Evolutionary conservation across 1,284 basidiomycete genomes (phyloP).

Genomic region (Leccinum cinnamomeum): DNA sequence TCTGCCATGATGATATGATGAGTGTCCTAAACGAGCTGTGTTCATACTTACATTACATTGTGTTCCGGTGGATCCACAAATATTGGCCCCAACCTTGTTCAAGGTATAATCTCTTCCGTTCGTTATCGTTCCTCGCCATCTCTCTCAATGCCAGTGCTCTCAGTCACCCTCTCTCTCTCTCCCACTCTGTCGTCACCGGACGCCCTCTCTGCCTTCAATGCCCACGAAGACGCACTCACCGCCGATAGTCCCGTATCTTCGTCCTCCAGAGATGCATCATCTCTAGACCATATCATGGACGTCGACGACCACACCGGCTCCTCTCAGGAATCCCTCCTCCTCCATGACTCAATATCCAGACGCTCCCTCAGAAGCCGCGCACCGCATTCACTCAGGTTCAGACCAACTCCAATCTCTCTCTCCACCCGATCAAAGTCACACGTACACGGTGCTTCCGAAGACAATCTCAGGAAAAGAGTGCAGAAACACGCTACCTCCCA

Average conservation of each 20-base stretch:
- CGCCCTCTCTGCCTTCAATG: slow-evolving; percentile 34
- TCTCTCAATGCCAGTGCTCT: slow-evolving; percentile 21
- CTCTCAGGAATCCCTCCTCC: slow-evolving; percentile 32
- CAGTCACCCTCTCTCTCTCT: slow-evolving; percentile 23
- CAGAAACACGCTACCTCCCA: slow-evolving; percentile 26
- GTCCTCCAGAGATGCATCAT: slow-evolving; percentile 37
- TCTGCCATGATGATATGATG: slow-evolving; percentile 50
- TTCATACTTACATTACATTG: background rate
- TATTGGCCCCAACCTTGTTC: background rate
- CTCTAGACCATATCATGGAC: slow-evolving; percentile 31
- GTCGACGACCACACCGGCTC: slow-evolving; percentile 25
- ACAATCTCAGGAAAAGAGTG: slow-evolving; percentile 30
- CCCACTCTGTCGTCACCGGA: slow-evolving; percentile 34
- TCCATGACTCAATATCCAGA: slow-evolving; percentile 22
- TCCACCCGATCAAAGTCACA: slow-evolving; percentile 30
- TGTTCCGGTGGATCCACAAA: slow-evolving; percentile 19
- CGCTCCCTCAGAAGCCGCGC: slow-evolving; percentile 31
- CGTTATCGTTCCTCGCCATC: slow-evolving; percentile 2
- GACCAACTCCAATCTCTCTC: slow-evolving; percentile 22
- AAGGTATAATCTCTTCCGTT: slow-evolving; percentile 15
- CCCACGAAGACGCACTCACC: slow-evolving; percentile 30
- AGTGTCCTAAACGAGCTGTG: slow-evolving; percentile 9
- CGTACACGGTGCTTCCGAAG: slow-evolving; percentile 27
- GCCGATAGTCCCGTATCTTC: slow-evolving; percentile 33
- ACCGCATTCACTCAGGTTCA: slow-evolving; percentile 22